Conservation (phyloP, 805 yeast genomes). For the Priceomyces medius region DNA sequence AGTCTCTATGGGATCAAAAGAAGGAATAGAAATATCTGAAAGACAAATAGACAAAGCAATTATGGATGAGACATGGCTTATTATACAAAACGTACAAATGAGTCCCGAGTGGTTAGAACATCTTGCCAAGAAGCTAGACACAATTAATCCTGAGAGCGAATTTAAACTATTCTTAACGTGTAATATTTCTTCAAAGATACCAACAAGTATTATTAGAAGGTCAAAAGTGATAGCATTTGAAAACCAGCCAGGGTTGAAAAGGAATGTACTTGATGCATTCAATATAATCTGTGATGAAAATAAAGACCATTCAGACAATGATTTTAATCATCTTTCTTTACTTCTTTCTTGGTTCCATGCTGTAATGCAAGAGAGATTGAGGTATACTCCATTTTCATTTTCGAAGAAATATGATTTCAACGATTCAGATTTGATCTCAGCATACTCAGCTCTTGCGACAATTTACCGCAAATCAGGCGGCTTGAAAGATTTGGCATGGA, state of each 20-base stretch:
- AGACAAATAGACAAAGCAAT: conserved; percentile 48
- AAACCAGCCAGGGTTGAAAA: conserved; percentile 57
- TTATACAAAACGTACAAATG: conserved; percentile 80
- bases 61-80: conserved; percentile 62
- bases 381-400: conserved; percentile 66
- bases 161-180: conserved; percentile 70
- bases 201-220: conserved; percentile 54
- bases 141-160: conserved; percentile 18
- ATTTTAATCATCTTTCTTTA: conserved; percentile 48
- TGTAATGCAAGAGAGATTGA: conserved; percentile 54
- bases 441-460: conserved; percentile 42
- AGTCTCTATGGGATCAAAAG: conserved; percentile 74
- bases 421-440: conserved; percentile 65
- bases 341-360: conserved; percentile 72
- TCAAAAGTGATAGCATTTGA: conserved; percentile 63
- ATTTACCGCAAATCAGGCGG: conserved; percentile 31
- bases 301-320: conserved; percentile 32
- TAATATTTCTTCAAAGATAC: conserved; percentile 45
- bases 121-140: conserved; percentile 48
- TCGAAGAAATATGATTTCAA: conserved; percentile 62
- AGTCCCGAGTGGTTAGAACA: conserved; percentile 61
- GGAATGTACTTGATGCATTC: conserved; percentile 41
- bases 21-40: conserved; percentile 58
- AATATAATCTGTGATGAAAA: conserved; percentile 17
- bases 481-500: conserved; percentile 49